phyloP scores from a whole-genome alignment of 768 basidiomycete species.

The Bullera alba region DNA sequence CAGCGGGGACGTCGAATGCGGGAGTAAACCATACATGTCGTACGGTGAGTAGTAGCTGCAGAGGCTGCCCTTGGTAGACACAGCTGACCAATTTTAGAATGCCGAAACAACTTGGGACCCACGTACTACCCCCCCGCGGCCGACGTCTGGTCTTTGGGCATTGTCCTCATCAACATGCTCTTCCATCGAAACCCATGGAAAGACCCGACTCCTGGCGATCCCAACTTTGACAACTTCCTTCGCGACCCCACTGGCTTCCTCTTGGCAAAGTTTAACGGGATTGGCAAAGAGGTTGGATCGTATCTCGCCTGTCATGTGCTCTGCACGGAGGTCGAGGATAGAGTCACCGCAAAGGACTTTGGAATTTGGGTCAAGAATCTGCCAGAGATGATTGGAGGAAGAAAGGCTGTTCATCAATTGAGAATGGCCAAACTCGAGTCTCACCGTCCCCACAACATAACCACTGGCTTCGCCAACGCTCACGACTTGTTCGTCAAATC shows the following conservation, averaged over 20 bases:
- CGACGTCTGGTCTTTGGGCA: slow-evolving; percentile 98
- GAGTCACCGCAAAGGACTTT: slow-evolving; percentile 74
- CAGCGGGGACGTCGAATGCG: slow-evolving; percentile 95
- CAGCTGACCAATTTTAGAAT: slow-evolving; percentile 56
- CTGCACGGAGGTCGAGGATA: slow-evolving; percentile 61
- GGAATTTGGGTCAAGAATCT: slow-evolving; percentile 78
- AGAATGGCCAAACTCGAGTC: slow-evolving; percentile 21
- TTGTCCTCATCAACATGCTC: slow-evolving; percentile 98
- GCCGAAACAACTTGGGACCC: slow-evolving; percentile 92
- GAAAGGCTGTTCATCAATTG: slow-evolving; percentile 34
- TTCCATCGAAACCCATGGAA: slow-evolving; percentile 99
- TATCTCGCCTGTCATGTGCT: slow-evolving; percentile 81
- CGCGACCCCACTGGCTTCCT: slow-evolving; percentile 77
- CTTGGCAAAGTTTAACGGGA: slow-evolving; percentile 73
- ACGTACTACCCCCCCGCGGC: slow-evolving; percentile 90
- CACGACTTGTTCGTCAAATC: slow-evolving; percentile 25
- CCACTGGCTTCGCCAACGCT: not conserved
- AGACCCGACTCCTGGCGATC: slow-evolving; percentile 75
- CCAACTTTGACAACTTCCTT: slow-evolving; percentile 69
- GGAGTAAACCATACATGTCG: slow-evolving; percentile 98
- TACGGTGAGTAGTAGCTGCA: slow-evolving; percentile 58
- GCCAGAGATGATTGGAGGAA: slow-evolving; percentile 58
- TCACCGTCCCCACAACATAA: slow-evolving; percentile 3
- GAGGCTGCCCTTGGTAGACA: not conserved
- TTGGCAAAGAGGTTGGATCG: slow-evolving; percentile 63